Conservation (phyloP, 2,329 filamentous ascomycete species). For the Phialophora macrospora region DNA sequence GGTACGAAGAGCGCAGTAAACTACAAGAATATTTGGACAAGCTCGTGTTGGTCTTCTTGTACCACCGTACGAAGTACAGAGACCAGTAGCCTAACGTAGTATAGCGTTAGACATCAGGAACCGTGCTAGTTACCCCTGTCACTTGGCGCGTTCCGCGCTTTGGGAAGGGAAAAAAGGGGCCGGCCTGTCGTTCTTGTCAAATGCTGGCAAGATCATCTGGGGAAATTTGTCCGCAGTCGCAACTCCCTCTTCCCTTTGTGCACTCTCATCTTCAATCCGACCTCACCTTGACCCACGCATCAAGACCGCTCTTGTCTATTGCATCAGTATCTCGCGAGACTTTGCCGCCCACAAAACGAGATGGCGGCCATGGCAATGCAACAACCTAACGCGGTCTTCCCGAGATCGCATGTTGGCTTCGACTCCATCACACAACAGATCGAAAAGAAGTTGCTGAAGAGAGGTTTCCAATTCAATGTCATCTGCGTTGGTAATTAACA, state of each 20-base stretch:
- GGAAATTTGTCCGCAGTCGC: slow-evolving; percentile 35
- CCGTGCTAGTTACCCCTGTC: background rate
- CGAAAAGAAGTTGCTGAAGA: slow-evolving; percentile 98
- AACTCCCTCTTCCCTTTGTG: slow-evolving; percentile 28
- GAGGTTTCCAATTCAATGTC: slow-evolving; percentile 99
- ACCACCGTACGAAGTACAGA: background rate
- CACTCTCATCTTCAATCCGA: slow-evolving; percentile 5
- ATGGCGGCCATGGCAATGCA: slow-evolving; percentile 41
- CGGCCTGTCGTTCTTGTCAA: slow-evolving; percentile 1
- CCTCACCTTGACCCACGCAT: slow-evolving; percentile 5
- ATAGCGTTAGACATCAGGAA: slow-evolving; percentile 2
- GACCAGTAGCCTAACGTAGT: background rate
- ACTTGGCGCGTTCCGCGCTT: slow-evolving; percentile 11
- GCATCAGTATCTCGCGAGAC: slow-evolving; percentile 2
- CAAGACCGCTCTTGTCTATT: slow-evolving; percentile 4
- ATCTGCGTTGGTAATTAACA: slow-evolving; percentile 88
- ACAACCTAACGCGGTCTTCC: slow-evolving; percentile 66
- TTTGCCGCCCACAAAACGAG: slow-evolving; percentile 13
- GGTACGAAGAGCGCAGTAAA: background rate
- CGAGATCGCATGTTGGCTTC: slow-evolving; percentile 98
- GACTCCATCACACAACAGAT: slow-evolving; percentile 99
- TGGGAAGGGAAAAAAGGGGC: slow-evolving; percentile 12
- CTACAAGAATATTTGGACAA: slow-evolving; percentile 11
- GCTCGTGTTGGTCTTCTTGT: slow-evolving; percentile 4
- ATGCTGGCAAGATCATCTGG: slow-evolving; percentile 29